Base-by-base conservation (phyloP, 176 grass and related monocot genomes). In the Bothriochloa decipiens region DNA sequence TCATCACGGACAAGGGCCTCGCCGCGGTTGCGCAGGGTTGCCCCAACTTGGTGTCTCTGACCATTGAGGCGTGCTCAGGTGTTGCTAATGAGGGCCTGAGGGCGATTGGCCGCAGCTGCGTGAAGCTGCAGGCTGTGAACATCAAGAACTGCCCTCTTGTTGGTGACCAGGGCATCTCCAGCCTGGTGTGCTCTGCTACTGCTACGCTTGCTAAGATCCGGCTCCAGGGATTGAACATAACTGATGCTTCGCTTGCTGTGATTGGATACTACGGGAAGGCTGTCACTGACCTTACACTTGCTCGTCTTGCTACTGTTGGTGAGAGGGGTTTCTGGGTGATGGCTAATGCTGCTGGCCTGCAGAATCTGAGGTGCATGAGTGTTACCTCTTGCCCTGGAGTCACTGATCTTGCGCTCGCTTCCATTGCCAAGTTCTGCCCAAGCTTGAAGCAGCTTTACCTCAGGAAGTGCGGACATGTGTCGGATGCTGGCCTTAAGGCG, bases 251-350 rank as follows among this genome's bases (percentile, higher is more conserved):
- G 58, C 88, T 99, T 61, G 93, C 97, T 45, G 87, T 94, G 70
- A 86, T 99, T 43, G 97, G 93, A 18, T 94, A 89, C 77, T 95
- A 99, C 25, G 93, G 97, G 62, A 99, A 92, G 84, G 71, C 86
- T 37, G 67, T 99, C 61, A 86, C 90, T 10, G 90, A 99, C 46
- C 83, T 99, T 75, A 80, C 84, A 26, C 89, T 99, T 20, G 64
- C 78, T 45, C 78, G 88, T 62, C 93, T 99, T 8, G 46, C 89
- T 43, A 74, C 60, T 1, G 91, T 99, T 9, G 86, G 80, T 0
- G 97, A 99, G 88, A 99, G 90, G 75, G 97, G 97, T 0, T 99
- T 94, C 33, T 99, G 93, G 97, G 93, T 99, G 77, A 99, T 99
- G 97, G 93, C 91, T 28, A 99, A 96, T 83, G 88, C 93, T 64